phyloP scores from a whole-genome alignment of 768 basidiomycete species.

The Zangia roseola region DNA sequence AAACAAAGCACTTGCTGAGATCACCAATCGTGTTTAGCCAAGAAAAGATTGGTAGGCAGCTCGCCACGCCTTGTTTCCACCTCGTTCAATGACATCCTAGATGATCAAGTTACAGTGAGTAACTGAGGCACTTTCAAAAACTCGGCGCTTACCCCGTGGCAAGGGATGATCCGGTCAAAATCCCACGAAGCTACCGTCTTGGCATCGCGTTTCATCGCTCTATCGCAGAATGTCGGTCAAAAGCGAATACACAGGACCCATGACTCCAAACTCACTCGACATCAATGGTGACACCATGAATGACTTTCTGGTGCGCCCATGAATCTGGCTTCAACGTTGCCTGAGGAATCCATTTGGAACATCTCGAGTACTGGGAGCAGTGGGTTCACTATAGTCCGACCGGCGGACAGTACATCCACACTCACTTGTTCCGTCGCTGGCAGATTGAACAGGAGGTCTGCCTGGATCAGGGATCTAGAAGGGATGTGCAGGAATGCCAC shows the following conservation, averaged over 20 bases:
- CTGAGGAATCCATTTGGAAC: conserved; percentile 30
- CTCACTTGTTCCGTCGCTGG: conserved; percentile 72
- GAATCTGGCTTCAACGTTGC: conserved; percentile 29
- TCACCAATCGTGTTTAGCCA: conserved; percentile 6
- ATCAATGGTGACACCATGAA: conserved; percentile 21
- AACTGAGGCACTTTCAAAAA: neutral
- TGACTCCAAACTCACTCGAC: conserved; percentile 25
- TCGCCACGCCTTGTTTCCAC: conserved; percentile 56
- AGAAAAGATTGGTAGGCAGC: conserved; percentile 38
- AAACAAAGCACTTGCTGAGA: too few species aligned
- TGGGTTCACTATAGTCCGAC: too few species aligned
- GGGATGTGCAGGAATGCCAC: conserved; percentile 77
- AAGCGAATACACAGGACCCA: too few species aligned
- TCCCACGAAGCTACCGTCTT: conserved; percentile 70
- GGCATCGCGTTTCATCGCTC: conserved; percentile 61
- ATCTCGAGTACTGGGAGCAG: conserved; percentile 37
- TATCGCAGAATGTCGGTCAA: conserved; percentile 8
- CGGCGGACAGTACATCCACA: neutral
- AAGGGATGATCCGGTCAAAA: conserved; percentile 72
- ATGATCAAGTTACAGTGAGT: neutral
- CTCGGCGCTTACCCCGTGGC: conserved; percentile 50
- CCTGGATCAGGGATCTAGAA: conserved; percentile 72
- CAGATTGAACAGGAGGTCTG: conserved; percentile 83
- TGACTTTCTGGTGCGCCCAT: conserved; percentile 28
- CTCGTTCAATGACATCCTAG: conserved; percentile 61